Conservation (phyloP, 805 yeast species). For the Candida lessepsii region DNA sequence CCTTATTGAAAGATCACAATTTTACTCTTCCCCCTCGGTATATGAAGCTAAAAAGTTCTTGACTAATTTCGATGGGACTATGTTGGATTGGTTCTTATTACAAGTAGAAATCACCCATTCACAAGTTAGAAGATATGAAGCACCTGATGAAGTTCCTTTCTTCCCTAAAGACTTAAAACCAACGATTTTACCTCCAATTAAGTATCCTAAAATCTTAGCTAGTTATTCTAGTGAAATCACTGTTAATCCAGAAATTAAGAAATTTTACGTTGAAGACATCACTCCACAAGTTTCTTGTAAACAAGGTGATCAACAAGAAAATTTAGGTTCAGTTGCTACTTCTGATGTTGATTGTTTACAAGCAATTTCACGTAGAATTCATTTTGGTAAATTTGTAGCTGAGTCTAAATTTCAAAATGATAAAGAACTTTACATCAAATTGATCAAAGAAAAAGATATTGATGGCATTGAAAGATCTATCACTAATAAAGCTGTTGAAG, state of each 20-base stretch:
- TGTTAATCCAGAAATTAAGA: constrained; percentile 67
- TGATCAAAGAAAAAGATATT: constrained; percentile 66
- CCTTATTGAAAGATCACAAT: constrained; percentile 91
- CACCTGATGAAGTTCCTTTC: constrained; percentile 93
- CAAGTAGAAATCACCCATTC: constrained; percentile 67
- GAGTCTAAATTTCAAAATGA: constrained; percentile 85
- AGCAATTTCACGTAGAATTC: constrained; percentile 86
- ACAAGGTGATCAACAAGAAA: constrained; percentile 75
- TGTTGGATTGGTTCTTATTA: constrained; percentile 79
- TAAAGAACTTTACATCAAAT: constrained; percentile 55
- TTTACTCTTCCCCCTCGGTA: constrained; percentile 69
- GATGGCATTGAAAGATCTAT: constrained; percentile 76
- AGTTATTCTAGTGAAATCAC: constrained; percentile 70
- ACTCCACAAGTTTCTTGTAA: constrained; percentile 71
- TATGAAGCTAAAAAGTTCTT: constrained; percentile 62
- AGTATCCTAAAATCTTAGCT: constrained; percentile 79
- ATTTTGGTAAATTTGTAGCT: constrained; percentile 96
- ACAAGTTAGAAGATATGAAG: constrained; percentile 83
- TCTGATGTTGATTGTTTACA: constrained; percentile 87
- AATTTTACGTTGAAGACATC: constrained; percentile 67
- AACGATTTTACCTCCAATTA: constrained; percentile 78
- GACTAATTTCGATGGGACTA: constrained; percentile 72
- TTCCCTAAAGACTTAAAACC: constrained; percentile 64
- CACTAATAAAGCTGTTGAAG: constrained; percentile 86
- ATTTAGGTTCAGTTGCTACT: constrained; percentile 80